phyloP scores from a whole-genome alignment of 140 eudicot species.

The Oenanthe javanica region DNA sequence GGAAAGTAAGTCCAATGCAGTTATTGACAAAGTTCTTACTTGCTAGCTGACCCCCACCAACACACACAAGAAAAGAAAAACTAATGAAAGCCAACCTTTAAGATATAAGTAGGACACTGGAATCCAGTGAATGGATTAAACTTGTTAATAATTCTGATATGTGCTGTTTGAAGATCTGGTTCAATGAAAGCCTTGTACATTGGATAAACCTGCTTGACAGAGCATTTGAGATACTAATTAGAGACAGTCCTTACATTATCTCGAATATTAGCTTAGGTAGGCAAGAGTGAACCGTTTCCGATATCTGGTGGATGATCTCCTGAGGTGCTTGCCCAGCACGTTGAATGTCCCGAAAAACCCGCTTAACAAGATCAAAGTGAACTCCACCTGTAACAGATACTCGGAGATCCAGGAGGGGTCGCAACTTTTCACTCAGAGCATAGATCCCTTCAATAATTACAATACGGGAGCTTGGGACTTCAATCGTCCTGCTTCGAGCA shows the following conservation, averaged over 20 bases:
- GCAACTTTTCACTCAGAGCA: constrained; percentile 84
- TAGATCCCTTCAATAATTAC: constrained; percentile 94
- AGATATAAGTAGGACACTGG: constrained; percentile 84
- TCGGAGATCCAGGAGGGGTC: constrained; percentile 94
- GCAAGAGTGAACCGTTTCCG: constrained; percentile 74
- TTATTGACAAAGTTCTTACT: constrained; percentile 4
- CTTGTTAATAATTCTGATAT: constrained; percentile 82
- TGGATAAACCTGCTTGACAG: constrained; percentile 72
- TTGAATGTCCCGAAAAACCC: constrained; percentile 95
- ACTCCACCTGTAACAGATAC: constrained; percentile 98
- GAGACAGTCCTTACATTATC: neutral
- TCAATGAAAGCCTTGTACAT: constrained; percentile 99
- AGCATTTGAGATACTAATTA: neutral
- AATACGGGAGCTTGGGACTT: constrained; percentile 87
- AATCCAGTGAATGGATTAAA: constrained; percentile 95
- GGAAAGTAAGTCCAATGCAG: neutral
- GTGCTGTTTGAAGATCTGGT: constrained; percentile 97
- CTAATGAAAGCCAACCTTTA: constrained; percentile 47
- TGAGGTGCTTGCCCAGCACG: constrained; percentile 99
- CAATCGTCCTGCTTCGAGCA: constrained; percentile 87
- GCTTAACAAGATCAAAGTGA: constrained; percentile 95
- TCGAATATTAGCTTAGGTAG: constrained; percentile 7
- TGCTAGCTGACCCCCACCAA: constrained; percentile 1
- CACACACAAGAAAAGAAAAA: neutral
- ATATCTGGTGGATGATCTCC: constrained; percentile 94